phyloP scores from a whole-genome alignment of 768 basidiomycete genomes.

The Termitomyces sp. region DNA sequence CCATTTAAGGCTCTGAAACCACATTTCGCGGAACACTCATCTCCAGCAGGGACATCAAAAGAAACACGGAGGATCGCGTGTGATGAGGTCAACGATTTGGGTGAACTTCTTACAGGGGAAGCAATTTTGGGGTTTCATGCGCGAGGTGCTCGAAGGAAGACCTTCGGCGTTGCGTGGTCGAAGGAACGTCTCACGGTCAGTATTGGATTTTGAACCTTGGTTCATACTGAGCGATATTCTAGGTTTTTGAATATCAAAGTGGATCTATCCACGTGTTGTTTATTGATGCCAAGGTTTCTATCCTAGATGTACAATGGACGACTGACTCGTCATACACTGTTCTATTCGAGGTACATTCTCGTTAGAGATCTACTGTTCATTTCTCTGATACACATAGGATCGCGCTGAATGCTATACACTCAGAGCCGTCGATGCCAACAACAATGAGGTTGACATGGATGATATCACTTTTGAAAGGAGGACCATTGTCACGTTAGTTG shows the following conservation, averaged over 20 bases:
- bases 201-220: background rate
- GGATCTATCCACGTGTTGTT: conserved; percentile 24
- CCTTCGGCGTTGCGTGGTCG: conserved; percentile 45
- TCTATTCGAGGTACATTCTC: conserved; percentile 27
- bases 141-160: conserved; percentile 18
- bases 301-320: conserved; percentile 32
- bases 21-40: conserved; percentile 42
- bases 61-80: conserved; percentile 22
- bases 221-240: background rate
- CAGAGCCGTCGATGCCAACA: conserved; percentile 28
- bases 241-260: conserved; percentile 35
- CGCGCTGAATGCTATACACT: conserved; percentile 31
- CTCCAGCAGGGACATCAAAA: conserved; percentile 15
- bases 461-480: background rate
- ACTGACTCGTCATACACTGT: conserved; percentile 32
- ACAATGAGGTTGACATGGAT: conserved; percentile 18
- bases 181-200: conserved; percentile 33
- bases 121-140: conserved; percentile 21
- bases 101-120: conserved; percentile 22
- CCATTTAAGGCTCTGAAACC: conserved; percentile 54
- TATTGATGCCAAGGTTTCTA: conserved; percentile 14
- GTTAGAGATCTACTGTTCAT: background rate
- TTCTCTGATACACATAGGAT: conserved; percentile 24
- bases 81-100: conserved; percentile 27
- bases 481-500: conserved; percentile 6